Percentiles rank a stretch among this genome's conserved stretches.
Evolutionary conservation across 306 rosid species (phyloP).

Genomic region (Alnus rubra): DNA sequence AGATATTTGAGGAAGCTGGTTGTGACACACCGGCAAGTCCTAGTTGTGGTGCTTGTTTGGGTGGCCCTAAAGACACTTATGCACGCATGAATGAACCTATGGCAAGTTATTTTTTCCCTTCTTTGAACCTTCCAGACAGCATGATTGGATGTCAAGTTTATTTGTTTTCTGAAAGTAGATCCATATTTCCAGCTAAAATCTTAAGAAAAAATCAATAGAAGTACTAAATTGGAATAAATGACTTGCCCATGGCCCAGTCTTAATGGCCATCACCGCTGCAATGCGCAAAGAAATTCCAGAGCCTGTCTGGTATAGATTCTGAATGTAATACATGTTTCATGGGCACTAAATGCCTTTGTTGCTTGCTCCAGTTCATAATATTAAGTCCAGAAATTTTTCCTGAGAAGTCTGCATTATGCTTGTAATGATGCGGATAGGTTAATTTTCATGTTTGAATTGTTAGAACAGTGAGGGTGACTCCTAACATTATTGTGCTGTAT

Average conservation of each 20-base stretch:
- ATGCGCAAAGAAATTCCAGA: too few species aligned
- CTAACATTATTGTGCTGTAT: background rate
- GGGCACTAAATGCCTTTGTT: background rate
- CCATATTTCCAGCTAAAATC: conserved; percentile 2
- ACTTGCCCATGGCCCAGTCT: background rate
- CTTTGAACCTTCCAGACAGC: background rate
- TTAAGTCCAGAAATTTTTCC: background rate
- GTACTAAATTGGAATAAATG: background rate
- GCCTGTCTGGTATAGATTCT: too few species aligned
- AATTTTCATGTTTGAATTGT: background rate
- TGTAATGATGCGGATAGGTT: background rate
- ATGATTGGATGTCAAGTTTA: background rate
- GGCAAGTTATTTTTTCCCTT: conserved; percentile 47
- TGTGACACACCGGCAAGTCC: conserved; percentile 99
- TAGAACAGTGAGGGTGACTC: background rate
- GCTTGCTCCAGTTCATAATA: background rate
- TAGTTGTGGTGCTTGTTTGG: conserved; percentile 94
- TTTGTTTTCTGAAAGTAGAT: background rate
- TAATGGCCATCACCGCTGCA: too few species aligned
- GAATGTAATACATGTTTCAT: too few species aligned
- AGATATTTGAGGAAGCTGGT: conserved; percentile 98
- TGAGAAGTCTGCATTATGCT: background rate
- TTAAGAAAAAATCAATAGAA: conserved; percentile 9
- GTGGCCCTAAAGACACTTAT: conserved; percentile 93
- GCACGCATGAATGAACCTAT: conserved; percentile 84